phyloP scores from a whole-genome alignment of 2,329 filamentous ascomycete genomes.

The Colletotrichum costaricense region DNA sequence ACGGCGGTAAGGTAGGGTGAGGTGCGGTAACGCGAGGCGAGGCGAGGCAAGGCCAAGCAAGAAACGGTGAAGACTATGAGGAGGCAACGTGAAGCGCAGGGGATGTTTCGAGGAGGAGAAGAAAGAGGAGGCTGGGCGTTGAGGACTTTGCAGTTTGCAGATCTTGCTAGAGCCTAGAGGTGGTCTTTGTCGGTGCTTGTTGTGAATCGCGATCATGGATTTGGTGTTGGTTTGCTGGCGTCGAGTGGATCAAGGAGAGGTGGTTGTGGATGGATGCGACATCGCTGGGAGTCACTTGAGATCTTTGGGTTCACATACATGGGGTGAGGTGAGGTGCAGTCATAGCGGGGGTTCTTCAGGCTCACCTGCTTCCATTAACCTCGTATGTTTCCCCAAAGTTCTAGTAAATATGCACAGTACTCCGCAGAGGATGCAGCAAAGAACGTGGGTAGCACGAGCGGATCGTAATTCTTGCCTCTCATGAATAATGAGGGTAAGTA shows the following conservation, averaged over 20 bases:
- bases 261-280: conserved; percentile 4
- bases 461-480: neutral
- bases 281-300: neutral
- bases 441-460: neutral
- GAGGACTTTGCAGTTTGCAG: neutral
- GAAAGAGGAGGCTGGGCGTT: conserved; percentile 18
- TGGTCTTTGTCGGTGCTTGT: neutral
- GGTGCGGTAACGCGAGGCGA: neutral
- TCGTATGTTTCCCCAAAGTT: neutral
- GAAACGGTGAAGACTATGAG: conserved; percentile 30
- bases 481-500: neutral
- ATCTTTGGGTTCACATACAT: conserved; percentile 30
- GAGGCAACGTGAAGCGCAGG: conserved; percentile 12
- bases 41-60: neutral
- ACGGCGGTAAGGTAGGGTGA: conserved; percentile 6
- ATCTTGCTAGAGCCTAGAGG: neutral
- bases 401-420: neutral
- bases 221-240: conserved; percentile 24
- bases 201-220: neutral
- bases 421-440: neutral
- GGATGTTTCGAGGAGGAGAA: neutral
- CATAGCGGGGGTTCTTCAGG: conserved; percentile 10
- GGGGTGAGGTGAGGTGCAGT: neutral
- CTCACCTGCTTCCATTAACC: neutral
- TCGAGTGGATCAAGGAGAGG: conserved; percentile 11